Evolutionary conservation across 2,329 filamentous ascomycete genomes (phyloP).

Genomic region (Colletotrichum sidae): DNA sequence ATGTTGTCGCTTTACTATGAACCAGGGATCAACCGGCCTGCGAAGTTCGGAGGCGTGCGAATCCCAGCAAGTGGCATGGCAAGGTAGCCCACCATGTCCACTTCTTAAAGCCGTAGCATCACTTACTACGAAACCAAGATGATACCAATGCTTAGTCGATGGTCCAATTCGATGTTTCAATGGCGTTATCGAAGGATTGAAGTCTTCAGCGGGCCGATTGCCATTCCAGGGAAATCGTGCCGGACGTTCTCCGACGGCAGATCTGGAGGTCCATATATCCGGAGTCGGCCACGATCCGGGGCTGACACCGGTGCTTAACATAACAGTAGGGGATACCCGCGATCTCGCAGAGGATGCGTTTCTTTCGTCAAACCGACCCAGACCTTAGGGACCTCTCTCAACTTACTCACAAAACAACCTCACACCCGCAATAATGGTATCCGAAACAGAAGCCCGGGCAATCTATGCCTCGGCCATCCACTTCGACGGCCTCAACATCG

Average conservation of each 20-base stretch:
- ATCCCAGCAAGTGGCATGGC: neutral
- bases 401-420: neutral
- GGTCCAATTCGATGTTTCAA: conserved; percentile 7
- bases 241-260: conserved; percentile 9
- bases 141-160: neutral
- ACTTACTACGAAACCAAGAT: no score
- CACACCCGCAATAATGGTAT: conserved; percentile 43
- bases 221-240: neutral
- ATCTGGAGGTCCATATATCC: neutral
- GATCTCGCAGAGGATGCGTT: no score
- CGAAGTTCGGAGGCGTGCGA: no score
- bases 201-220: conserved; percentile 9
- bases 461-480: conserved; percentile 52
- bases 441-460: conserved; percentile 48
- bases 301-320: neutral
- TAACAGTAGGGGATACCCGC: neutral
- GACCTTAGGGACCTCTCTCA: neutral
- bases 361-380: neutral
- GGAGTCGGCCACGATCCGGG: neutral
- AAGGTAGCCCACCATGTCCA: neutral
- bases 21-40: no score
- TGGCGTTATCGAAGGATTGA: conserved; percentile 24
- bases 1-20: no score
- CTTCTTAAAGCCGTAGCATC: neutral
- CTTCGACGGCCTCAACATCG: conserved; percentile 55